A percentile compares a stretch with the other conserved stretches of the same genome.
Conservation (phyloP, 2,329 filamentous ascomycete genomes). For the Chrysoporthe cubensis region DNA sequence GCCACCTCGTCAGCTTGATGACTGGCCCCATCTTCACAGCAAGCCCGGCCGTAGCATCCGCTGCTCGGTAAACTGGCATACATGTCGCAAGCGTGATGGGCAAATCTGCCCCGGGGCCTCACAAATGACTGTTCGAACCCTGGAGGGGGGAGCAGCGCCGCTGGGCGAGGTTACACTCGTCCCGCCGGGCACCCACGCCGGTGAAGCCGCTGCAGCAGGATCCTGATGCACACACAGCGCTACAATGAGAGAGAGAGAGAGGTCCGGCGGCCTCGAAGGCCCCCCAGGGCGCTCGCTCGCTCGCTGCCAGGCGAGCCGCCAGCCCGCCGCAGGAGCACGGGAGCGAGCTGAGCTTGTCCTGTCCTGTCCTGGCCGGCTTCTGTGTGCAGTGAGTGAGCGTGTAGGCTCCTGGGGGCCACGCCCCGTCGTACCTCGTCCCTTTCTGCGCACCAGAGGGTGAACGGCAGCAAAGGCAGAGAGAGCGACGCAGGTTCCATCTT, state of each 20-base stretch:
- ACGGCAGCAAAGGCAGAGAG: constrained; percentile 10
- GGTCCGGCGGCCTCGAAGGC: neutral
- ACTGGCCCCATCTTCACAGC: neutral
- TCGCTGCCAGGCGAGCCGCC: constrained; percentile 13
- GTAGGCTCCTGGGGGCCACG: no score
- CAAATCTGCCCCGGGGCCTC: neutral
- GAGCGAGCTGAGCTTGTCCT: neutral
- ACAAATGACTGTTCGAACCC: neutral
- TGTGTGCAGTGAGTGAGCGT: neutral
- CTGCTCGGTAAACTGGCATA: neutral
- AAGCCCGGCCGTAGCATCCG: neutral
- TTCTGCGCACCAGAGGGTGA: neutral
- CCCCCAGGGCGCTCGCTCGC: no score
- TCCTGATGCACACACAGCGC: neutral
- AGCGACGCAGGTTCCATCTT: constrained; percentile 20
- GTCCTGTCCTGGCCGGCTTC: neutral
- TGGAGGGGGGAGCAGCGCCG: neutral
- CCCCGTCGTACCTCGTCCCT: neutral
- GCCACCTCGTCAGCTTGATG: neutral
- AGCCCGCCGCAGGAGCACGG: constrained; percentile 11
- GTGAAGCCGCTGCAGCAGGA: constrained; percentile 11
- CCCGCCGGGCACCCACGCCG: constrained; percentile 9
- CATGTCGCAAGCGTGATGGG: constrained; percentile 1
- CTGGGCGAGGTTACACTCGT: constrained; percentile 6
- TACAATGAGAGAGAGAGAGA: no score